Evolutionary conservation across 208 protist species (phyloP).

Genomic region (Borovskyia barvae): DNA sequence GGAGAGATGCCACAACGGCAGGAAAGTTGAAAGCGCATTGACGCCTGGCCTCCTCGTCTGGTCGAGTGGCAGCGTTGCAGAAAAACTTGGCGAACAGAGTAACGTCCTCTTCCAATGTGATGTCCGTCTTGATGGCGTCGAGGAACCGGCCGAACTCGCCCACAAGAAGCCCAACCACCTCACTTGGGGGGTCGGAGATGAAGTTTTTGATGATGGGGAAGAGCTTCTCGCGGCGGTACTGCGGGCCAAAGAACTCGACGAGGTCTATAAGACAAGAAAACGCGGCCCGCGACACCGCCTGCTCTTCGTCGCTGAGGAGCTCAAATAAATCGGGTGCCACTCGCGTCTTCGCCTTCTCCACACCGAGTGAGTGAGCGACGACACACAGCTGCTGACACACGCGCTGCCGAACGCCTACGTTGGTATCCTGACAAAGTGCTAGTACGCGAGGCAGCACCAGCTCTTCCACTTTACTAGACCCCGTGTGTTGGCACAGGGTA

Average conservation of each 20-base stretch:
- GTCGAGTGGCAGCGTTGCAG: slow-evolving; percentile 42
- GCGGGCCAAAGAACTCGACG: slow-evolving; percentile 86
- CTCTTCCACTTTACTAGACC: slow-evolving; percentile 49
- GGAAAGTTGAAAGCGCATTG: slow-evolving; percentile 90
- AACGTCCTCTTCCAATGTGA: slow-evolving; percentile 76
- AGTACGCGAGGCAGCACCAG: slow-evolving; percentile 71
- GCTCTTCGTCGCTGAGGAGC: slow-evolving; percentile 90
- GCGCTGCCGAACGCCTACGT: slow-evolving; percentile 75
- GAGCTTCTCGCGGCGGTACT: slow-evolving; percentile 77
- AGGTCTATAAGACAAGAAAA: slow-evolving; percentile 90
- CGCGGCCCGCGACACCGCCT: slow-evolving; percentile 72
- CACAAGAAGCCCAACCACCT: slow-evolving; percentile 79
- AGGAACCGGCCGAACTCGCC: slow-evolving; percentile 88
- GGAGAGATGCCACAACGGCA: slow-evolving; percentile 81
- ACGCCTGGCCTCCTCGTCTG: slow-evolving; percentile 68
- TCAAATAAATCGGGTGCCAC: slow-evolving; percentile 86
- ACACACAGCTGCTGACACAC: slow-evolving; percentile 86
- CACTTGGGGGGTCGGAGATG: slow-evolving; percentile 80
- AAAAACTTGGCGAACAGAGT: slow-evolving; percentile 85
- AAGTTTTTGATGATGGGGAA: slow-evolving; percentile 89
- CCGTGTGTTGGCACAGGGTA: slow-evolving; percentile 54
- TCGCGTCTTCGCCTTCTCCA: slow-evolving; percentile 70
- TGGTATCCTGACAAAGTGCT: slow-evolving; percentile 91
- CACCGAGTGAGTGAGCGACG: slow-evolving; percentile 75
- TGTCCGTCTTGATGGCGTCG: slow-evolving; percentile 81